A percentile compares a stretch with the other conserved stretches of the same genome.
These are phyloP conservation scores for Schwanniomyces polymorphus DNA, from an alignment of 805 yeast species.

Conservation along the genomic window DNA sequence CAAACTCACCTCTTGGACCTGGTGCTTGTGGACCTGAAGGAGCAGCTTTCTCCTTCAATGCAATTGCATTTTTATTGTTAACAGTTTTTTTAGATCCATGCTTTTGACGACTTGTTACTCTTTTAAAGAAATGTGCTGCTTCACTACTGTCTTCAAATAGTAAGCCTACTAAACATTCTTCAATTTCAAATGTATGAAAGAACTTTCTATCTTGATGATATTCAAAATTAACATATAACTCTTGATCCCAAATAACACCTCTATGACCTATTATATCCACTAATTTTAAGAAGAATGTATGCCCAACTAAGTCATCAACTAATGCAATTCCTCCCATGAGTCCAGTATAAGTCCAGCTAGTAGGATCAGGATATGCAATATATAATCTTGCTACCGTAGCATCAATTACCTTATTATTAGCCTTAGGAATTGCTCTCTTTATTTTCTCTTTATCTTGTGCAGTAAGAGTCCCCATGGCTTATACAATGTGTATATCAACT, in stretches of 20 bases:
- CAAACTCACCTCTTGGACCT: constrained; percentile 69
- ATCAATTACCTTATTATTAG: constrained; percentile 82
- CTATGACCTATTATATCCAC: constrained; percentile 80
- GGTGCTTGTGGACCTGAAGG: constrained; percentile 23
- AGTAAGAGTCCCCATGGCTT: constrained; percentile 37
- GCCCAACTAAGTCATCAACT: constrained; percentile 92
- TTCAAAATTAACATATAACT: constrained; percentile 80
- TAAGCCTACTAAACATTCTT: constrained; percentile 83
- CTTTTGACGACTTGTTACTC: constrained; percentile 72
- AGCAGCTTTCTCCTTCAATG: constrained; percentile 51
- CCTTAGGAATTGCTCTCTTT: constrained; percentile 85
- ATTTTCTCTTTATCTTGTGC: constrained; percentile 80
- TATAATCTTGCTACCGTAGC: constrained; percentile 89
- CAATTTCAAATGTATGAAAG: constrained; percentile 92
- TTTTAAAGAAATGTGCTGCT: constrained; percentile 81
- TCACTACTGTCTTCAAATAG: constrained; percentile 87
- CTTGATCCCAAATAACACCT: constrained; percentile 98
- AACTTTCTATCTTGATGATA: constrained; percentile 93
- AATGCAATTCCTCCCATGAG: constrained; percentile 82
- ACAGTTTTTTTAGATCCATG: constrained; percentile 85
- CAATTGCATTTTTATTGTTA: constrained; percentile 85
- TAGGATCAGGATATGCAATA: constrained; percentile 83
- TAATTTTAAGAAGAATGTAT: constrained; percentile 85
- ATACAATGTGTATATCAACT: neutral
- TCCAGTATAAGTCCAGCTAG: constrained; percentile 85